Base-by-base conservation (phyloP, 495 filamentous ascomycete species). In the Neurospora hispaniola region DNA sequence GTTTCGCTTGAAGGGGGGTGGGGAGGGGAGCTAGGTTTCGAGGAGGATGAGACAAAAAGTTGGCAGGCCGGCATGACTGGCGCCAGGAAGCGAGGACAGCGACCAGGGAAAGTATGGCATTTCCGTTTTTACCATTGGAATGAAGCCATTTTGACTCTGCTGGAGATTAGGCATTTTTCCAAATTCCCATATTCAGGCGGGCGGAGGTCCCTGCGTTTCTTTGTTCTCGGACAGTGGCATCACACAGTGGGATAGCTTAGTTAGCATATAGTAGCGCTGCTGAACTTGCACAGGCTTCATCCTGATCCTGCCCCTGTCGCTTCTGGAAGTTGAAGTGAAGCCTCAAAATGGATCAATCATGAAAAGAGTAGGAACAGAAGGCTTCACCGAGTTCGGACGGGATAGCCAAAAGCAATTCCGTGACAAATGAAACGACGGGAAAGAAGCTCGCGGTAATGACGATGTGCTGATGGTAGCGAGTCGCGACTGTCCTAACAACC, bases 1-100 rank as follows among this genome's bases (percentile, higher is more conserved):
- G 48, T 59, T 59, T 31, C 48, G 23, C 46, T 54, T 14, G 46
- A 54, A 54, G 46, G n/a, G 46, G 10, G 20, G 9, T 27, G 23
- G 48, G 35, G 23, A 23, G 23, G 5, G 35, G 35, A 38, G 35
- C 35, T 38, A 31, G 23, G 48, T 16, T 59, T 31, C 10, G 46
- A 23, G 46, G 20, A 54, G 54, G 54, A 31, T 14, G 54, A 41
- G 31, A 48, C 69, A 11, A 73, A 75, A 75, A 75, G 74, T 77
- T 77, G 75, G 75, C 74, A 77, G 42, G 42, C 27, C 42, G 73
- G 71, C 73, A 74, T 66, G 59, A 38, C 35, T 38, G 35, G 35
- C 35, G 35, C 35, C 35, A 38, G 35, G 4, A 38, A 38, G 35
- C 35, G 35, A 38, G 35, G 59, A 66, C 46, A 74, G 31, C 9